These are phyloP conservation scores for Ceriops decandra DNA, from an alignment of 345 rosid genomes.

Conservation along the genomic window DNA sequence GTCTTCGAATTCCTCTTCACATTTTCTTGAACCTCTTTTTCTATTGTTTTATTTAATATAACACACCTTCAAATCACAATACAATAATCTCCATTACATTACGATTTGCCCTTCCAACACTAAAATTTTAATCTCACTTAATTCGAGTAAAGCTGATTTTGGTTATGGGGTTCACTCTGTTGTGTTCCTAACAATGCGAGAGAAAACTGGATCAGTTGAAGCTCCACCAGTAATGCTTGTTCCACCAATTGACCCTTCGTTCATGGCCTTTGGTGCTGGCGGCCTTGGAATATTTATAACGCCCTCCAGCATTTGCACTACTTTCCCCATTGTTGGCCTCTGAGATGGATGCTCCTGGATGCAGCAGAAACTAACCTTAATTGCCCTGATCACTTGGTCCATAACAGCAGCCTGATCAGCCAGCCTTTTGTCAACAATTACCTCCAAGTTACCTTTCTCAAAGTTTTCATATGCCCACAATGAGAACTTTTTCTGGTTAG, in stretches of 20 bases:
- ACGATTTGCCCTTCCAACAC: too few relatives aligned
- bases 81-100: too few relatives aligned
- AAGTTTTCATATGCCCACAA: slow-evolving; percentile 17
- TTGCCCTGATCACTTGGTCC: slow-evolving; percentile 10
- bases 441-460: slow-evolving; percentile 15
- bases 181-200: slow-evolving; percentile 13
- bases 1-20: too few relatives aligned
- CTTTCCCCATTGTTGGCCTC: slow-evolving; percentile 19
- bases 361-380: slow-evolving; percentile 17
- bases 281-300: slow-evolving; percentile 41
- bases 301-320: slow-evolving; percentile 30
- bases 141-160: too few relatives aligned
- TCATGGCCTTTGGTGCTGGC: slow-evolving; percentile 38
- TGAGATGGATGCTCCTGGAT: slow-evolving; percentile 20
- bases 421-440: slow-evolving; percentile 11
- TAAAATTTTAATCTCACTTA: too few relatives aligned
- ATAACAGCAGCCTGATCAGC: slow-evolving; percentile 1
- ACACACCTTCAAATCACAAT: too few relatives aligned
- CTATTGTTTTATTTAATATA: too few relatives aligned
- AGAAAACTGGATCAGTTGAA: slow-evolving; percentile 33
- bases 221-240: slow-evolving; percentile 32
- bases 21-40: too few relatives aligned
- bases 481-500: slow-evolving; percentile 35
- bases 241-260: slow-evolving; percentile 29
- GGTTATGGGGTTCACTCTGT: slow-evolving; percentile 3